These are phyloP conservation scores for rapeseed (Brassica napus) DNA, from an alignment of 345 rosid species.

Conservation along the genomic window Da-Ae NC_063450.1:51104001-51104500, in stretches of 20 bases:
- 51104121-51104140: neutral
- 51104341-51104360: constrained; percentile 54
- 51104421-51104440: constrained; percentile 45
- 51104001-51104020: constrained; percentile 40
- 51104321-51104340: constrained; percentile 53
- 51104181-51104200: too few relatives aligned
- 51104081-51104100: constrained; percentile 62
- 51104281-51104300: neutral
- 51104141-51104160: neutral
- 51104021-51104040: constrained; percentile 48
- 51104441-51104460: constrained; percentile 56
- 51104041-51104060: constrained; percentile 54
- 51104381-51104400: constrained; percentile 50
- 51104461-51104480: constrained; percentile 77
- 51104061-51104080: constrained; percentile 70
- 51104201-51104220: too few relatives aligned
- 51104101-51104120: neutral
- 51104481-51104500: constrained; percentile 51
- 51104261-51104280: neutral
- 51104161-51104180: too few relatives aligned
- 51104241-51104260: too few relatives aligned
- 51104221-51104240: neutral
- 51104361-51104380: constrained; percentile 41
- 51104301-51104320: neutral
- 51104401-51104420: constrained; percentile 43